These are phyloP conservation scores for Diddensiella santjacobensis DNA, from an alignment of 805 yeast genomes.

Conservation along the genomic window DNA sequence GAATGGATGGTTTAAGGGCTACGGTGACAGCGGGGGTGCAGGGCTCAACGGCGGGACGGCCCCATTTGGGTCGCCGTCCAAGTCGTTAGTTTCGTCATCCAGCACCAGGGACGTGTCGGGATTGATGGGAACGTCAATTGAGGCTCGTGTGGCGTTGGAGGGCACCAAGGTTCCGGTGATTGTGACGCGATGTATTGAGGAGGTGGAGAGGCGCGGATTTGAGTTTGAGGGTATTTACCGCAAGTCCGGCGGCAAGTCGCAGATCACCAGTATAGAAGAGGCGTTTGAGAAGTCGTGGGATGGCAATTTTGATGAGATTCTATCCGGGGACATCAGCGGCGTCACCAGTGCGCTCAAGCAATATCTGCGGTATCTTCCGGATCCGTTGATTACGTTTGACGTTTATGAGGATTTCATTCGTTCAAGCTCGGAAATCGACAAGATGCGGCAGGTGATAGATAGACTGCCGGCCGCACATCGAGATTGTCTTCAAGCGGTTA, in stretches of 20 bases:
- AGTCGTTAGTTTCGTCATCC: neutral
- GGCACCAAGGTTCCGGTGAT: constrained; percentile 63
- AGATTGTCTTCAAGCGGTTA: constrained; percentile 50
- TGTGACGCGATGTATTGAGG: constrained; percentile 64
- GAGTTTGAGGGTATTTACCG: constrained; percentile 85
- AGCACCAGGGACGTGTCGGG: constrained; percentile 20
- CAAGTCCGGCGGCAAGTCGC: constrained; percentile 77
- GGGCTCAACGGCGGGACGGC: neutral
- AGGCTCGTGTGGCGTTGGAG: constrained; percentile 61
- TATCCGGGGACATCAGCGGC: constrained; percentile 74
- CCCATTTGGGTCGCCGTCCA: neutral
- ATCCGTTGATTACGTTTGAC: constrained; percentile 73
- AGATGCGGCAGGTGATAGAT: constrained; percentile 44
- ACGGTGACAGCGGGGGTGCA: neutral
- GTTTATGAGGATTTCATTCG: constrained; percentile 64
- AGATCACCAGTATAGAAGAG: constrained; percentile 47
- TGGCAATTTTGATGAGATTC: constrained; percentile 33
- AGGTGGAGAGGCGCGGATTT: constrained; percentile 74
- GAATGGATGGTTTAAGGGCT: constrained; percentile 23
- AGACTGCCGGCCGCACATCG: constrained; percentile 67
- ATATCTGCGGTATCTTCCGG: constrained; percentile 77
- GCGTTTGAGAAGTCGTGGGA: constrained; percentile 39
- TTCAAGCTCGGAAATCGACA: constrained; percentile 41
- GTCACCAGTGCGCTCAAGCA: constrained; percentile 83
- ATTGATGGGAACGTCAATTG: constrained; percentile 53